A percentile compares a stretch with the other conserved stretches of the same genome.
These are phyloP conservation scores for Microbotryum silenes-acaulis DNA, from an alignment of 1,284 basidiomycete genomes.

Conservation along the genomic window DNA sequence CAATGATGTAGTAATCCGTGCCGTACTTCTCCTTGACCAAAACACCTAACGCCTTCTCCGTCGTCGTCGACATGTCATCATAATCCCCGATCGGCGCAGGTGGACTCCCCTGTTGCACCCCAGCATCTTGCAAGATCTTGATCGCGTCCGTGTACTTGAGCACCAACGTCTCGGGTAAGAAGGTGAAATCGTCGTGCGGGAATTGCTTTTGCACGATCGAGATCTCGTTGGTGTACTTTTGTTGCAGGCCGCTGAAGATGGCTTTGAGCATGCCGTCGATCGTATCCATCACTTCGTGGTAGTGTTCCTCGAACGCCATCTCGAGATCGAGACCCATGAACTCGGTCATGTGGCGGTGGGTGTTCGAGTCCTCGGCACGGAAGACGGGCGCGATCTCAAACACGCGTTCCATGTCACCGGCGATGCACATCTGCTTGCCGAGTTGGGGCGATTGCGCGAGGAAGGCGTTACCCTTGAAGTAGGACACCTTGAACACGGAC, in stretches of 20 bases:
- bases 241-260: conserved; percentile 75
- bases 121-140: conserved; percentile 50
- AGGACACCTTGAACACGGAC: conserved; percentile 93
- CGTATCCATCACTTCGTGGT: conserved; percentile 86
- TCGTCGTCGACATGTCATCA: conserved; percentile 88
- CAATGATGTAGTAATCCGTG: conserved; percentile 95
- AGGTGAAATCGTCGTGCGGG: conserved; percentile 58
- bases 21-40: conserved; percentile 86
- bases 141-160: conserved; percentile 82
- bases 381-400: conserved; percentile 96
- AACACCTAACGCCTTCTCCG: conserved; percentile 84
- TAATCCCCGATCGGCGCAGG: conserved; percentile 38
- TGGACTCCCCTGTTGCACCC: conserved; percentile 35
- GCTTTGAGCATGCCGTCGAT: conserved; percentile 73
- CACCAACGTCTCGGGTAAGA: conserved; percentile 42
- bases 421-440: conserved; percentile 98
- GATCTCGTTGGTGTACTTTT: conserved; percentile 70
- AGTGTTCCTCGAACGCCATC: conserved; percentile 97
- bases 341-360: conserved; percentile 96
- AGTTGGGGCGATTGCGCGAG: conserved; percentile 95
- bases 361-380: conserved; percentile 96
- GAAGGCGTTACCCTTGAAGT: conserved; percentile 93
- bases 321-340: conserved; percentile 98
- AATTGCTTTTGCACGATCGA: conserved; percentile 75
- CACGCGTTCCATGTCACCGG: conserved; percentile 94